Percentiles rank a stretch among this genome's conserved stretches.
Evolutionary conservation across 2,329 filamentous ascomycete genomes (phyloP).

Genomic region (Emericellopsis atlantica): DNA sequence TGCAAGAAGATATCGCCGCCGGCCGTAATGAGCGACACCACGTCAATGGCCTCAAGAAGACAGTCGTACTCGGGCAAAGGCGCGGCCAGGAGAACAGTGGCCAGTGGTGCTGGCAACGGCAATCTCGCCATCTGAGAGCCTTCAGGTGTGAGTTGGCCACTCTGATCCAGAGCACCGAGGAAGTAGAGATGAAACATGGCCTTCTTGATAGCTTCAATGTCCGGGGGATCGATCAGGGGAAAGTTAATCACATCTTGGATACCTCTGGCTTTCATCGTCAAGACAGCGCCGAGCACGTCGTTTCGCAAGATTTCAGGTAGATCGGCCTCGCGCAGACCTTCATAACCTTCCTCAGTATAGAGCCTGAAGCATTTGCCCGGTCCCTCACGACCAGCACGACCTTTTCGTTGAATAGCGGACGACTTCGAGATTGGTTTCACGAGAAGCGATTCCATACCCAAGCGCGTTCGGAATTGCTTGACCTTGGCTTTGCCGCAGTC

Average conservation of each 20-base stretch:
- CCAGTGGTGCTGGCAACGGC: conserved; percentile 70
- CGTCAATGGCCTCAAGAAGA: conserved; percentile 72
- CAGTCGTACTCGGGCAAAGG: conserved; percentile 59
- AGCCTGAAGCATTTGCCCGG: conserved; percentile 82
- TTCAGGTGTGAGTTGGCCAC: conserved; percentile 59
- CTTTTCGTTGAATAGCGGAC: conserved; percentile 81
- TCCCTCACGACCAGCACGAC: conserved; percentile 85
- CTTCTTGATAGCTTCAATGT: conserved; percentile 65
- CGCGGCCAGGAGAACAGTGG: conserved; percentile 72
- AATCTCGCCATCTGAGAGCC: conserved; percentile 72
- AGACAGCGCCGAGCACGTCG: conserved; percentile 71
- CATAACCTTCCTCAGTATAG: conserved; percentile 71
- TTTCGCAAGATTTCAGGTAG: conserved; percentile 83
- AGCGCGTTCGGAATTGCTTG: conserved; percentile 73
- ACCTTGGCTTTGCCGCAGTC: conserved; percentile 91
- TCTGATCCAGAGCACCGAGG: conserved; percentile 61
- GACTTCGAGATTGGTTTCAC: conserved; percentile 88
- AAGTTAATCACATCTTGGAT: conserved; percentile 73
- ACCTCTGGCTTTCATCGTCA: conserved; percentile 89
- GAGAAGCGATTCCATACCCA: conserved; percentile 83
- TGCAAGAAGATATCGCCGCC: conserved; percentile 53
- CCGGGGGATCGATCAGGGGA: conserved; percentile 73
- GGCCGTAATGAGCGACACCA: conserved; percentile 53
- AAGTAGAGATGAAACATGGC: conserved; percentile 70
- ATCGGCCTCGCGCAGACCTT: conserved; percentile 57